Evolutionary conservation across 495 filamentous ascomycete genomes (phyloP).

Genomic region (Aspergillus haitiensis): DNA sequence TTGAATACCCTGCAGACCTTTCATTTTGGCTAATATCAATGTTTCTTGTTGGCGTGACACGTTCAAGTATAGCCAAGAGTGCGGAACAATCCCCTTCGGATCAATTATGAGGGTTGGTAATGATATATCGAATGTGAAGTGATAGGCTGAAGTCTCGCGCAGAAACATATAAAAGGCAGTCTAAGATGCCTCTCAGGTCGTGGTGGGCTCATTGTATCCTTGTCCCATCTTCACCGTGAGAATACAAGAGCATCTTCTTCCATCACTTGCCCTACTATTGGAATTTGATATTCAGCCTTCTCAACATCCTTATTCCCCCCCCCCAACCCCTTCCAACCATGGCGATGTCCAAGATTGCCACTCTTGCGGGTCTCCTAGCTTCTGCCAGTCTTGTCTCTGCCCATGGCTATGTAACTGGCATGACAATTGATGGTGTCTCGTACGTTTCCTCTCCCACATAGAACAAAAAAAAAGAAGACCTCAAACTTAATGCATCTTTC

Average conservation of each 20-base stretch:
- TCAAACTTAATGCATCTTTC: slow-evolving; percentile 4
- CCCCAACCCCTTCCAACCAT: slow-evolving; percentile 25
- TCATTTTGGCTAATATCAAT: slow-evolving; percentile 19
- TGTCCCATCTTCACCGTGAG: neutral
- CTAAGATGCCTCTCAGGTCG: neutral
- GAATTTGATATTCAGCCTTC: slow-evolving; percentile 18
- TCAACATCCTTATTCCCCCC: neutral
- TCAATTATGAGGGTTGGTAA: neutral
- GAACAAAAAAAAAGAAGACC: too few relatives aligned
- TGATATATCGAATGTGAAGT: slow-evolving; percentile 6
- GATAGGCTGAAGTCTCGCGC: neutral
- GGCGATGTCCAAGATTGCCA: slow-evolving; percentile 31
- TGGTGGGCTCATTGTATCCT: neutral
- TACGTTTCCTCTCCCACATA: slow-evolving; percentile 14
- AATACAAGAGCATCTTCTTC: slow-evolving; percentile 15
- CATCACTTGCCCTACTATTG: slow-evolving; percentile 6
- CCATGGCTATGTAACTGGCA: slow-evolving; percentile 58
- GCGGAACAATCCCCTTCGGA: slow-evolving; percentile 6
- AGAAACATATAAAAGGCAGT: slow-evolving; percentile 1
- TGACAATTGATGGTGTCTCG: slow-evolving; percentile 54
- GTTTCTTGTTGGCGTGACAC: slow-evolving; percentile 2
- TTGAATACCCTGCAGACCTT: neutral
- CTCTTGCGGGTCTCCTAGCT: slow-evolving; percentile 37
- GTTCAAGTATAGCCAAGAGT: slow-evolving; percentile 12
- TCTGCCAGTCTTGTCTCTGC: slow-evolving; percentile 50